Conservation (phyloP, 73 alveolate genomes). For the Uronychia setigera region DNA sequence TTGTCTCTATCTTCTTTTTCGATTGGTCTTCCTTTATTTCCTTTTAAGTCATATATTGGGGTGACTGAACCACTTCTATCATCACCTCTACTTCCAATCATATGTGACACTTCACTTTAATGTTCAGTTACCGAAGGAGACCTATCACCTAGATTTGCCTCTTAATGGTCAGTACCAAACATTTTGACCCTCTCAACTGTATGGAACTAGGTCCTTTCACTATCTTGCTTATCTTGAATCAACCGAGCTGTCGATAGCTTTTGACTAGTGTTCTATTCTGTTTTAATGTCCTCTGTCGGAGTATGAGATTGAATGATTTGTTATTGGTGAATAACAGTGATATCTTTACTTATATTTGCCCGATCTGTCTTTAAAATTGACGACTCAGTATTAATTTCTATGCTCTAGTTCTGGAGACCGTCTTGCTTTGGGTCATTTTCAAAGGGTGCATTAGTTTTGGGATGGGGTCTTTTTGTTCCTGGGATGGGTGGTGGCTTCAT, state of each 20-base stretch:
- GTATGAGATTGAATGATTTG: background rate
- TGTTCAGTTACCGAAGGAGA: background rate
- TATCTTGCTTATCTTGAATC: background rate
- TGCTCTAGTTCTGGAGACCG: background rate
- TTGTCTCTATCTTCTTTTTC: background rate
- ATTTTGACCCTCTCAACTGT: background rate
- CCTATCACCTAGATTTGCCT: background rate
- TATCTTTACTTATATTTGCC: background rate
- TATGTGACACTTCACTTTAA: background rate
- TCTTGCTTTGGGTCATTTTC: background rate
- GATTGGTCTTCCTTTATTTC: background rate
- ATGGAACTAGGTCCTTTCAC: background rate
- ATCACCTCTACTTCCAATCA: background rate
- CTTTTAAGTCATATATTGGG: too few species aligned
- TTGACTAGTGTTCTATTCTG: background rate
- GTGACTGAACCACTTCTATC: background rate
- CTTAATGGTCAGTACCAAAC: too few species aligned
- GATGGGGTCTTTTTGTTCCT: background rate
- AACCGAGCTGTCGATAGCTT: background rate
- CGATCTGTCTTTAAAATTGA: background rate
- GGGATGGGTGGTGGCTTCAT: background rate
- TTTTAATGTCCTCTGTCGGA: background rate
- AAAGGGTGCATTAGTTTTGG: background rate
- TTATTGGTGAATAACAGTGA: background rate
- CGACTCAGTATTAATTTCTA: background rate